These are phyloP conservation scores for Balamuthia mandrillaris DNA, from an alignment of 208 protist genomes.

Conservation along the genomic window DNA sequence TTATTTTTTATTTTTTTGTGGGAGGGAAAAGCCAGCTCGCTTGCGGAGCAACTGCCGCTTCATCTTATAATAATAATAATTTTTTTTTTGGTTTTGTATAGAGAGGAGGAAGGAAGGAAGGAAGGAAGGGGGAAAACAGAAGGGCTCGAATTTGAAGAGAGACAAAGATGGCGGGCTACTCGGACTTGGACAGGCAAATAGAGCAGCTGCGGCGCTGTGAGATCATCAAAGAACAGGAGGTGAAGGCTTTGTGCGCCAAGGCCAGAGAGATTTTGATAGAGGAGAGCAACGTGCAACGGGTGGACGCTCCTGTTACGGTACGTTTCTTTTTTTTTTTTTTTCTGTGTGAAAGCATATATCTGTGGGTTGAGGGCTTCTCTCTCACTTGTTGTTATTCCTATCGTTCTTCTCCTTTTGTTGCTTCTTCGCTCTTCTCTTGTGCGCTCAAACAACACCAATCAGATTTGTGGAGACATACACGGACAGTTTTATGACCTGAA, in stretches of 20 bases:
- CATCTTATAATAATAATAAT: too few species aligned
- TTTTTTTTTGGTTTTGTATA: neutral
- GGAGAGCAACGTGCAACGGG: constrained; percentile 83
- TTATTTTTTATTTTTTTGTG: too few species aligned
- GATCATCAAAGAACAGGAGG: constrained; percentile 78
- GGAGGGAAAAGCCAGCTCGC: too few species aligned
- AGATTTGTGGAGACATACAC: constrained; percentile 98
- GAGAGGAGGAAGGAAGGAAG: neutral
- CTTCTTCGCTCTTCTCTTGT: too few species aligned
- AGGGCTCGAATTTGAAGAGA: neutral
- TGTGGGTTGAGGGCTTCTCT: too few species aligned
- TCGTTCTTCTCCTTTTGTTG: neutral
- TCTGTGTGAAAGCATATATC: too few species aligned
- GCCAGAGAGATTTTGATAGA: constrained; percentile 83
- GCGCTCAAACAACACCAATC: too few species aligned
- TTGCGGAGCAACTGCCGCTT: too few species aligned
- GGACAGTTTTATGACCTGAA: constrained; percentile 98
- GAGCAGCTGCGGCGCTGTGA: constrained; percentile 90
- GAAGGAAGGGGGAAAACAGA: too few species aligned
- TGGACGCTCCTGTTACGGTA: constrained; percentile 81
- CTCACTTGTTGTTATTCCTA: too few species aligned
- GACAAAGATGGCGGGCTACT: constrained; percentile 20
- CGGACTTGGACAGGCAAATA: constrained; percentile 91
- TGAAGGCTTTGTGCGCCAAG: constrained; percentile 79
- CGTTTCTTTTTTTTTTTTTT: too few species aligned